These are phyloP conservation scores for Nicotiana knightiana DNA, from an alignment of 257 asterid genomes.

Conservation along the genomic window DNA sequence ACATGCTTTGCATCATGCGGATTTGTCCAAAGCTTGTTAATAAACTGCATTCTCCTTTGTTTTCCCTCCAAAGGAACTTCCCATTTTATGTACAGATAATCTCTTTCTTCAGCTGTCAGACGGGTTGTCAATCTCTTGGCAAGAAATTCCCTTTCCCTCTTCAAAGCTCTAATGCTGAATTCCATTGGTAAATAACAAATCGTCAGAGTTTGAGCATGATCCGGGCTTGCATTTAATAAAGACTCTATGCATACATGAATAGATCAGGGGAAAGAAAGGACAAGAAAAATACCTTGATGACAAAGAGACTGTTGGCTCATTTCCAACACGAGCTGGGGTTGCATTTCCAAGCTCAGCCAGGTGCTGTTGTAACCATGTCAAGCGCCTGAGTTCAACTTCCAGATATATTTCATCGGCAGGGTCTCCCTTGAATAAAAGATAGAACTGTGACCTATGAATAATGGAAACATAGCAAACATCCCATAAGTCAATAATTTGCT, in stretches of 20 bases:
- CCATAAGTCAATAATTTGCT: conserved; percentile 88
- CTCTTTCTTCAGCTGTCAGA: conserved; percentile 75
- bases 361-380: conserved; percentile 87
- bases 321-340: conserved; percentile 68
- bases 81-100: conserved; percentile 74
- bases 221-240: not conserved
- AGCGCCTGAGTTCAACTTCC: conserved; percentile 90
- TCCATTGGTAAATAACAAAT: not conserved
- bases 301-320: conserved; percentile 62
- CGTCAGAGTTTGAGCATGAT: not conserved
- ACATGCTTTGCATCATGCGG: conserved; percentile 61
- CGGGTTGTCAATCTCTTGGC: conserved; percentile 73
- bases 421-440: conserved; percentile 83
- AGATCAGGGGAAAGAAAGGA: not conserved
- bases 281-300: conserved; percentile 55
- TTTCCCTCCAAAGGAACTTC: conserved; percentile 84
- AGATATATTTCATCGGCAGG: conserved; percentile 83
- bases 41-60: conserved; percentile 72
- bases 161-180: conserved; percentile 65
- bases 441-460: conserved; percentile 85
- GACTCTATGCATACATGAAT: not conserved
- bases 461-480: conserved; percentile 81
- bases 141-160: conserved; percentile 82
- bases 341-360: conserved; percentile 68
- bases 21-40: conserved; percentile 74